Percentiles rank a stretch among this genome's conserved stretches.
Evolutionary conservation across 2,329 filamentous ascomycete species (phyloP).

Genomic region (Ophiostoma perfectum): DNA sequence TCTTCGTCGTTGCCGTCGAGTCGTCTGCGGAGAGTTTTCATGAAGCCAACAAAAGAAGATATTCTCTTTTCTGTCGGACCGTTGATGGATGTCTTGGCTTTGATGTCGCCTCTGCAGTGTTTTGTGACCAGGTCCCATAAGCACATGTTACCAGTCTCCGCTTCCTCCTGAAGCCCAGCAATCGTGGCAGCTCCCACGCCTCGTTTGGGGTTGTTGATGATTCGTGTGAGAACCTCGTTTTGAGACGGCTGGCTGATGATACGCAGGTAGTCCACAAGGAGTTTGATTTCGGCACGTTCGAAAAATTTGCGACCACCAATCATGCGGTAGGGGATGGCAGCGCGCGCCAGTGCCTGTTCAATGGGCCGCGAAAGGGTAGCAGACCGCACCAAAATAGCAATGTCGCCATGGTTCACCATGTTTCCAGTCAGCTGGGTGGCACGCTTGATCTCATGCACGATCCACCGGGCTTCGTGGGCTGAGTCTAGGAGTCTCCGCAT

Average conservation of each 20-base stretch:
- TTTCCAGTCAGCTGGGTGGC: constrained; percentile 64
- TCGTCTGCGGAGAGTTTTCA: constrained; percentile 12
- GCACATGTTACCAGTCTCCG: constrained; percentile 61
- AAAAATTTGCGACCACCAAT: constrained; percentile 88
- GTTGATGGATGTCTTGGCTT: constrained; percentile 45
- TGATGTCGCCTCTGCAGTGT: constrained; percentile 48
- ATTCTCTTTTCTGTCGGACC: constrained; percentile 12
- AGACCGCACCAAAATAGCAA: constrained; percentile 82
- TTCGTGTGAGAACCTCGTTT: constrained; percentile 75
- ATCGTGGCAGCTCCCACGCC: constrained; percentile 76
- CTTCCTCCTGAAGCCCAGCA: constrained; percentile 68
- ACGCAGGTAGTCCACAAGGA: constrained; percentile 80
- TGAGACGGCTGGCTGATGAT: constrained; percentile 80
- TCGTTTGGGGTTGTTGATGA: constrained; percentile 78
- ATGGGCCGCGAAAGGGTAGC: constrained; percentile 79
- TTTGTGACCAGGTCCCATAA: constrained; percentile 68
- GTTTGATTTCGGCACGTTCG: constrained; percentile 82
- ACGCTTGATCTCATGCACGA: constrained; percentile 76
- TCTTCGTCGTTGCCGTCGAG: constrained; percentile 10
- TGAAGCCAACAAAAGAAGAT: constrained; percentile 3
- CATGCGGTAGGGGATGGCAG: constrained; percentile 85
- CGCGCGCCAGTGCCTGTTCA: constrained; percentile 72
- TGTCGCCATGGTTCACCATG: constrained; percentile 68
- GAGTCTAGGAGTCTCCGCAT: constrained; percentile 68
- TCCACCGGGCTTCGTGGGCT: constrained; percentile 75